These are phyloP conservation scores for Phytopythium ostracodes DNA, from an alignment of 352 stramenopile species.

Conservation along the genomic window DNA sequence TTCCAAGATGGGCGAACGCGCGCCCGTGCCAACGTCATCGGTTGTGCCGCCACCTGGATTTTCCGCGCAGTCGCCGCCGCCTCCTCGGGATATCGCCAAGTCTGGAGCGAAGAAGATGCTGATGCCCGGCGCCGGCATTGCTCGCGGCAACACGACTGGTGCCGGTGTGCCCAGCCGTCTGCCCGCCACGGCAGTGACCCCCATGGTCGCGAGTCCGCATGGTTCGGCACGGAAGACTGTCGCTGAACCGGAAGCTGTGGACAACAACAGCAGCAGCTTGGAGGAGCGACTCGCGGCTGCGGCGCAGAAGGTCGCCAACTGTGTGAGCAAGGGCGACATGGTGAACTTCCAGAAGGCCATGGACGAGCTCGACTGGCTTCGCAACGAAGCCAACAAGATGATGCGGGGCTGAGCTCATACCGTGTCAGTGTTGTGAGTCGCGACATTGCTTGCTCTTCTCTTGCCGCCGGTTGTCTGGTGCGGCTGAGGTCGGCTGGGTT, in stretches of 20 bases:
- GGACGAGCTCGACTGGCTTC: constrained; percentile 74
- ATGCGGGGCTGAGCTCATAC: constrained; percentile 49
- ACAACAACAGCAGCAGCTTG: constrained; percentile 23
- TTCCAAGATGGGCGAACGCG: constrained; percentile 43
- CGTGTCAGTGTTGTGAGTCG: not conserved
- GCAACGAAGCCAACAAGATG: constrained; percentile 72
- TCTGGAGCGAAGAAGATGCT: constrained; percentile 46
- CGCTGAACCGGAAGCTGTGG: constrained; percentile 4
- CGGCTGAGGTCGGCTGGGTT: not conserved
- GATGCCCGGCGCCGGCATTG: constrained; percentile 43
- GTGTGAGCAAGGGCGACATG: constrained; percentile 78
- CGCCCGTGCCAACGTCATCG: constrained; percentile 11
- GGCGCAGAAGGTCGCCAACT: constrained; percentile 68
- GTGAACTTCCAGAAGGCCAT: constrained; percentile 76
- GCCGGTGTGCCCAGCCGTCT: not conserved
- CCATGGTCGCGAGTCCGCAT: not conserved
- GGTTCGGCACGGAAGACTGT: constrained; percentile 25
- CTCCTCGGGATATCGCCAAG: constrained; percentile 48
- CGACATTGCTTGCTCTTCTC: not conserved
- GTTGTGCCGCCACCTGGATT: constrained; percentile 47
- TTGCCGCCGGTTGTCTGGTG: not conserved
- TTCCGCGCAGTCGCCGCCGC: constrained; percentile 24
- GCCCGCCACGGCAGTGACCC: constrained; percentile 1
- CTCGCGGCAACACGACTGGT: not conserved
- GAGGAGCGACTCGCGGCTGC: constrained; percentile 65